Conservation (phyloP, 2,329 filamentous ascomycete species). For the Tympanopsis confertula region DNA sequence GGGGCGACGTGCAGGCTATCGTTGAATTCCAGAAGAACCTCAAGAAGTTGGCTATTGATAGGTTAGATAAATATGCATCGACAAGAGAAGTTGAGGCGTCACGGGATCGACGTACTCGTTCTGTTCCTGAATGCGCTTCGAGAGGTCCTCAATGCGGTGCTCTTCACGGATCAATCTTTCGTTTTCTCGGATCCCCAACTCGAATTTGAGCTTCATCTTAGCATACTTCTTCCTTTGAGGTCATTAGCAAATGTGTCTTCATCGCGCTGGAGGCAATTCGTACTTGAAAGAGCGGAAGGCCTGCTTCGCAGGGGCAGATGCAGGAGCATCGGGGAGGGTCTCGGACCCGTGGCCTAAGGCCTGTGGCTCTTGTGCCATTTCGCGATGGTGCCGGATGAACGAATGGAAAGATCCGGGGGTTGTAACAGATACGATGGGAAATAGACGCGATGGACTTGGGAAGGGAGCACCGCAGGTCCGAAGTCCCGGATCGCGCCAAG, state of each 20-base stretch:
- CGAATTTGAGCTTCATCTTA: constrained; percentile 74
- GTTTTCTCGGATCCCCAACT: constrained; percentile 66
- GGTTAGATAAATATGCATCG: constrained; percentile 6
- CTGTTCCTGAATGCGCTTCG: constrained; percentile 75
- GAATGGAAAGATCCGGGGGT: no score
- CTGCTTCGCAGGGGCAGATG: neutral
- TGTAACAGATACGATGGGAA: no score
- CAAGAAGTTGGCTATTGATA: constrained; percentile 63
- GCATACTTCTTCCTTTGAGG: constrained; percentile 79
- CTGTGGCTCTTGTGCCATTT: neutral
- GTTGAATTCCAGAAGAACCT: constrained; percentile 84
- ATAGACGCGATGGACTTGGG: neutral
- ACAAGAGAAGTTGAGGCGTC: constrained; percentile 8
- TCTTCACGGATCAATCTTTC: constrained; percentile 74
- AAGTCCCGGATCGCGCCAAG: neutral
- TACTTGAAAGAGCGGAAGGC: constrained; percentile 1
- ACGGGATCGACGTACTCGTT: constrained; percentile 60
- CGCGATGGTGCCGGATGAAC: no score
- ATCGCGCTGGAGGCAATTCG: neutral
- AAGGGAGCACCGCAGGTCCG: neutral
- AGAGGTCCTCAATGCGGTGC: constrained; percentile 68
- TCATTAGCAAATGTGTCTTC: neutral
- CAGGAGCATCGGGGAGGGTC: neutral
- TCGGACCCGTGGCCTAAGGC: neutral
- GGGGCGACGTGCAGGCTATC: constrained; percentile 66